A percentile compares a stretch with the other conserved stretches of the same genome.
phyloP scores from a whole-genome alignment of 1,284 basidiomycete species.

The Marasmius tenuissimus region DNA sequence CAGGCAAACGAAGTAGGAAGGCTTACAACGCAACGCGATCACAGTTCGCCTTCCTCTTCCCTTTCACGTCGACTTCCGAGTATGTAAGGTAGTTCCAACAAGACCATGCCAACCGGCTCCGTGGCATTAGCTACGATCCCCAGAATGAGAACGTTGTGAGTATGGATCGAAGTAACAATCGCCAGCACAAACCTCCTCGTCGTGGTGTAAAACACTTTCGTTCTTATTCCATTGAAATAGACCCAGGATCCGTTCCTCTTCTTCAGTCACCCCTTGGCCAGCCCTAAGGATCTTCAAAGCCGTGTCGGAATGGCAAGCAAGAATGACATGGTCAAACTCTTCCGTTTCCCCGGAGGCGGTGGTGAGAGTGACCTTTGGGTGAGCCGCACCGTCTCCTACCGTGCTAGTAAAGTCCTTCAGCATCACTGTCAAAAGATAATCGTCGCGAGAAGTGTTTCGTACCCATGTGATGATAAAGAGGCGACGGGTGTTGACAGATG shows the following conservation, averaged over 20 bases:
- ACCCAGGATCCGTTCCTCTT: constrained; percentile 60
- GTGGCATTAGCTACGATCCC: constrained; percentile 62
- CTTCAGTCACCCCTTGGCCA: constrained; percentile 48
- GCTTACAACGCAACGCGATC: constrained; percentile 68
- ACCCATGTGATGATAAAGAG: constrained; percentile 30
- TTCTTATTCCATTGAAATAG: constrained; percentile 73
- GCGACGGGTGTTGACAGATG: constrained; percentile 63
- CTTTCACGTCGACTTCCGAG: constrained; percentile 36
- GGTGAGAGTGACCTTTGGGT: constrained; percentile 38
- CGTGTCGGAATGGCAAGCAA: constrained; percentile 78
- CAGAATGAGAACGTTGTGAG: neutral
- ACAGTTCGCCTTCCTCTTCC: constrained; percentile 46
- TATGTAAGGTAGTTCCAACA: constrained; percentile 76
- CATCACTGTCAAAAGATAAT: neutral
- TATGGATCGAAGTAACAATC: neutral
- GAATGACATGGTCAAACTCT: constrained; percentile 73
- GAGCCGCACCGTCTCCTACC: constrained; percentile 2
- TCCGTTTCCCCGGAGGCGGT: constrained; percentile 42
- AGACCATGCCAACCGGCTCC: constrained; percentile 60
- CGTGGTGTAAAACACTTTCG: constrained; percentile 70
- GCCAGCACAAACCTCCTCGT: constrained; percentile 42
- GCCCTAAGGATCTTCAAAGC: constrained; percentile 58
- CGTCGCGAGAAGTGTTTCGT: neutral
- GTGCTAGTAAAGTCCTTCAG: neutral
- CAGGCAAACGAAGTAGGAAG: constrained; percentile 4